Evolutionary conservation across 2,329 filamentous ascomycete species (phyloP).

Genomic region (Immersiporthe knoxdaviesiana): DNA sequence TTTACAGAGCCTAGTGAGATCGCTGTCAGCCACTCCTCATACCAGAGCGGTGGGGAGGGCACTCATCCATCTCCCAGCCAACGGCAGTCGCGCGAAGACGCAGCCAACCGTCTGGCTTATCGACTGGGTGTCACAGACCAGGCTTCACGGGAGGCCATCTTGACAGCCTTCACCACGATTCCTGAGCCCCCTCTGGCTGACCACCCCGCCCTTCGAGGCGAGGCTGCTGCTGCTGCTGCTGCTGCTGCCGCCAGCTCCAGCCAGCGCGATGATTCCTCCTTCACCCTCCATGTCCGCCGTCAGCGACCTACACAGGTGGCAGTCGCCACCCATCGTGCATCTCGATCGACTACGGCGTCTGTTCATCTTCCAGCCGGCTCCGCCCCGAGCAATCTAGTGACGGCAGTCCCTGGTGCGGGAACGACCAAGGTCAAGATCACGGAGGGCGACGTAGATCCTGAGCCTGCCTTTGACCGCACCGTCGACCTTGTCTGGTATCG

Average conservation of each 20-base stretch:
- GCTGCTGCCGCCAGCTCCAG: not conserved
- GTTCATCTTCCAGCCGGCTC: not conserved
- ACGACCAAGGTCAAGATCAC: not conserved
- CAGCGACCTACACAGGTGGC: slow-evolving; percentile 15
- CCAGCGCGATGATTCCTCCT: not conserved
- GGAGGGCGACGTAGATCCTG: slow-evolving; percentile 34
- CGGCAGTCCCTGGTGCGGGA: not conserved
- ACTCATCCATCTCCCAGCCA: not conserved
- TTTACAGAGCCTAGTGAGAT: not conserved
- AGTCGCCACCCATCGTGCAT: not conserved
- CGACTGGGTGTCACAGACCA: not conserved
- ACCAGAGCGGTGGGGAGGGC: not conserved
- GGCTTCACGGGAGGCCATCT: not conserved
- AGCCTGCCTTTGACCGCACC: slow-evolving; percentile 32
- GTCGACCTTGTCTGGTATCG: slow-evolving; percentile 32
- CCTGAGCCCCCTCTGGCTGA: slow-evolving; percentile 13
- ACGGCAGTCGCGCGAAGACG: not conserved
- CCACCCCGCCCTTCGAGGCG: slow-evolving; percentile 15
- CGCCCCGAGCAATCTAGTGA: not conserved
- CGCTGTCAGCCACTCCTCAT: not conserved
- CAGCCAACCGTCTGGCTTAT: not conserved
- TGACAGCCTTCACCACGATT: not conserved
- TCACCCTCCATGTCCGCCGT: slow-evolving; percentile 13
- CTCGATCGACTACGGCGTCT: not conserved
- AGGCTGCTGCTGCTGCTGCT: not conserved